Evolutionary conservation across 176 grass and related monocot species (phyloP).

Genomic region (Musa beccarii): DNA sequence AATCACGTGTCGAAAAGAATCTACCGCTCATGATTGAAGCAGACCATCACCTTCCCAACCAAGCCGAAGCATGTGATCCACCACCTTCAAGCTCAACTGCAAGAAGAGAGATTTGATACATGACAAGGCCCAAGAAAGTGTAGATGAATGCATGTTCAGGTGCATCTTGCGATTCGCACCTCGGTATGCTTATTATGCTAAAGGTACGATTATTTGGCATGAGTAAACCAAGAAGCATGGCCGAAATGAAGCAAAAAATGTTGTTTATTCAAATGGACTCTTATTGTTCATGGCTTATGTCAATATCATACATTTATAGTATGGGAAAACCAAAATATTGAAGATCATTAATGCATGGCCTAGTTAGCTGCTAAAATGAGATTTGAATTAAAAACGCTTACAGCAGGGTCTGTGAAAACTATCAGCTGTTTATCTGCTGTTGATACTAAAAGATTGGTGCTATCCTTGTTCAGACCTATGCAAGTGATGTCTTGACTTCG

Average conservation of each 20-base stretch:
- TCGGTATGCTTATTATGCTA: background rate
- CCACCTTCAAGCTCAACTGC: slow-evolving; percentile 96
- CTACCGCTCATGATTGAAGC: slow-evolving; percentile 47
- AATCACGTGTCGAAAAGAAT: background rate
- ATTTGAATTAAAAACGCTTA: slow-evolving; percentile 35
- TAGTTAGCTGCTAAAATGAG: background rate
- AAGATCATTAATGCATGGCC: background rate
- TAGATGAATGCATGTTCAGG: background rate
- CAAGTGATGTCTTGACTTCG: slow-evolving; percentile 66
- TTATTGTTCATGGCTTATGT: background rate
- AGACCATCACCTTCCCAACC: slow-evolving; percentile 98
- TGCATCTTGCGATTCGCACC: no score
- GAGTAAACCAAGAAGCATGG: background rate
- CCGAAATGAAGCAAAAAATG: background rate
- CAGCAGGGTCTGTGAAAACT: slow-evolving; percentile 85
- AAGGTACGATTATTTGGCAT: background rate
- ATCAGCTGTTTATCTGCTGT: slow-evolving; percentile 81
- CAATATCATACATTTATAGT: no score
- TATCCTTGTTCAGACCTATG: slow-evolving; percentile 84
- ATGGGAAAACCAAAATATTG: background rate
- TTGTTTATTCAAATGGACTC: background rate
- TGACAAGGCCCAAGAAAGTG: background rate
- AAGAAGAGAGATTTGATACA: slow-evolving; percentile 28
- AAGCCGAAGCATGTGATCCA: slow-evolving; percentile 99
- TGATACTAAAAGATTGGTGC: slow-evolving; percentile 88